Conservation (phyloP, 805 yeast species). For the Cyberlindnera veronae region DNA sequence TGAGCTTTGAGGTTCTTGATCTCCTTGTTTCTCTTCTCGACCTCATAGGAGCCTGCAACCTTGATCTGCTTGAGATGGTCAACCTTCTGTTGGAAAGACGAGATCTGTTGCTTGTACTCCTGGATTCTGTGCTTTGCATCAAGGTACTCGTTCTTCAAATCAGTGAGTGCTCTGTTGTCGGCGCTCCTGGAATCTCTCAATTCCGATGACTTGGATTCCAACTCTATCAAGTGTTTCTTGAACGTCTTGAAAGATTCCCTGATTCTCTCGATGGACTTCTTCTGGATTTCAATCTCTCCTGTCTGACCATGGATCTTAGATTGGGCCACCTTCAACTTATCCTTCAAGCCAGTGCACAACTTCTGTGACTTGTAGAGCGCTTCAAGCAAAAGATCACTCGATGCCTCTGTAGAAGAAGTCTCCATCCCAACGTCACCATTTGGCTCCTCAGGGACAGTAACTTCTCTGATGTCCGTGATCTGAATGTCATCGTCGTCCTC, state of each 20-base stretch:
- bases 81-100: slow-evolving; percentile 23
- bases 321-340: slow-evolving; percentile 30
- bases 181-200: slow-evolving; percentile 25
- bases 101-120: slow-evolving; percentile 23
- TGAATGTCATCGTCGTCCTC: slow-evolving; percentile 33
- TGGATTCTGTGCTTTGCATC: slow-evolving; percentile 18
- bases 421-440: neutral
- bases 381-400: slow-evolving; percentile 36
- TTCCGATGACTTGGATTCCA: slow-evolving; percentile 24
- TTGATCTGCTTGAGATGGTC: slow-evolving; percentile 27
- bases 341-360: slow-evolving; percentile 32
- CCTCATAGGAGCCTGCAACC: slow-evolving; percentile 18
- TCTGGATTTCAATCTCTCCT: slow-evolving; percentile 22
- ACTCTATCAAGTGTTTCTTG: slow-evolving; percentile 19
- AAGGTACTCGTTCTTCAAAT: slow-evolving; percentile 26
- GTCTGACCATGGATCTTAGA: slow-evolving; percentile 28
- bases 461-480: slow-evolving; percentile 38
- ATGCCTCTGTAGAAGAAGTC: slow-evolving; percentile 15
- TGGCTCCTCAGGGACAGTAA: slow-evolving; percentile 7
- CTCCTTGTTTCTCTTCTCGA: slow-evolving; percentile 30
- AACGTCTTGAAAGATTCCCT: slow-evolving; percentile 17
- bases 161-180: slow-evolving; percentile 22
- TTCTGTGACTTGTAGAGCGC: slow-evolving; percentile 39
- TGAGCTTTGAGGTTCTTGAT: slow-evolving; percentile 33
- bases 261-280: slow-evolving; percentile 23